Conservation (phyloP, 1,284 basidiomycete genomes). For the Termitomyces sp. region DNA sequence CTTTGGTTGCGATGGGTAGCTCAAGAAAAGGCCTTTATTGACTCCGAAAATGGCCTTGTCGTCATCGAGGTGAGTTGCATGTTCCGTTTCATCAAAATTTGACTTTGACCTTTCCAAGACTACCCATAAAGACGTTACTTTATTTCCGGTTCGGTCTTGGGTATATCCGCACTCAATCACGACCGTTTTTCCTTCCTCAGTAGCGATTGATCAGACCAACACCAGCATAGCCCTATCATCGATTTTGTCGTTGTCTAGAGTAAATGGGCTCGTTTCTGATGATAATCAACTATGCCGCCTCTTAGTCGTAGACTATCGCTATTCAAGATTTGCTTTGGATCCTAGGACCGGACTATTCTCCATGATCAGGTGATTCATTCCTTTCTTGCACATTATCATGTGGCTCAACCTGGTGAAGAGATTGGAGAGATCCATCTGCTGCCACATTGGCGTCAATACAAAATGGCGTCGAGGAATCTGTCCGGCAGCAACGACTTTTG, state of each 20-base stretch:
- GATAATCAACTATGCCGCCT: slow-evolving; percentile 45
- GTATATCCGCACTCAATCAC: slow-evolving; percentile 74
- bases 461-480: slow-evolving; percentile 51
- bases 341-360: slow-evolving; percentile 79
- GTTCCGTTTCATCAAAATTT: not conserved
- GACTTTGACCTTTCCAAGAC: slow-evolving; percentile 47
- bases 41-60: slow-evolving; percentile 68
- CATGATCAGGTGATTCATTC: slow-evolving; percentile 61
- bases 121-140: slow-evolving; percentile 73
- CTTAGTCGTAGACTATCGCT: slow-evolving; percentile 75
- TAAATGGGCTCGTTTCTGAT: slow-evolving; percentile 25
- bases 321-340: slow-evolving; percentile 88
- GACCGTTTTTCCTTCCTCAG: slow-evolving; percentile 62
- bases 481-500: slow-evolving; percentile 60
- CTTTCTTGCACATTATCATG: slow-evolving; percentile 2
- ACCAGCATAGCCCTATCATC: slow-evolving; percentile 14
- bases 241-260: slow-evolving; percentile 20
- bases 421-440: slow-evolving; percentile 91
- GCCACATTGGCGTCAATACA: slow-evolving; percentile 58
- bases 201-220: slow-evolving; percentile 20
- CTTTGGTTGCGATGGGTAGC: slow-evolving; percentile 90
- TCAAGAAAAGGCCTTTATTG: slow-evolving; percentile 77
- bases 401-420: slow-evolving; percentile 41
- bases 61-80: slow-evolving; percentile 77
- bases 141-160: slow-evolving; percentile 67